Evolutionary conservation across 257 asterid species (phyloP).

Genomic region (Verbena officinalis): DNA sequence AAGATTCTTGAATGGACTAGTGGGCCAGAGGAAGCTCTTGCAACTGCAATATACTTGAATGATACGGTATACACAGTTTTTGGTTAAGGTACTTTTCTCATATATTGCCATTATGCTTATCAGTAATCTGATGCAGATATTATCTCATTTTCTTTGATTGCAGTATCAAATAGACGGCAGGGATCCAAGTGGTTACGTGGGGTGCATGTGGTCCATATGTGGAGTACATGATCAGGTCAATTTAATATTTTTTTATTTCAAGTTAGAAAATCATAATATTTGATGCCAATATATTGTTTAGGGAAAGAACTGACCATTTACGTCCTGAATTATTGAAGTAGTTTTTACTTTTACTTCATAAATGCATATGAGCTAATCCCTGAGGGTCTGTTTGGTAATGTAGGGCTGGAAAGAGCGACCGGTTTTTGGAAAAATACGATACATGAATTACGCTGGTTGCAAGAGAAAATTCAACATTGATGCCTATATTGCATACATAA

Average conservation of each 20-base stretch:
- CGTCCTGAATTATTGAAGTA: background rate
- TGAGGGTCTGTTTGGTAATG: constrained; percentile 5
- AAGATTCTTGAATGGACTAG: constrained; percentile 96
- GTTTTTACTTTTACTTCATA: background rate
- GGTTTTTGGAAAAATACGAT: constrained; percentile 85
- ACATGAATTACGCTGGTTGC: constrained; percentile 97
- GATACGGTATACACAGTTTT: constrained; percentile 57
- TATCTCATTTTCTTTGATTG: constrained; percentile 7
- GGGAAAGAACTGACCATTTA: background rate
- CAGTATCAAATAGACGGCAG: constrained; percentile 95
- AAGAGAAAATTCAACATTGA: constrained; percentile 92
- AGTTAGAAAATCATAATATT: background rate
- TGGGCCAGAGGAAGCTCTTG: constrained; percentile 95
- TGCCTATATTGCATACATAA: constrained; percentile 70
- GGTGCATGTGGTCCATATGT: constrained; percentile 99
- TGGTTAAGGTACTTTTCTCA: background rate
- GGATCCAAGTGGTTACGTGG: constrained; percentile 96
- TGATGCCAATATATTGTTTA: constrained; percentile 6
- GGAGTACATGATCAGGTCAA: constrained; percentile 96
- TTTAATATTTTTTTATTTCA: background rate
- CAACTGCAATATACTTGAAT: constrained; percentile 70
- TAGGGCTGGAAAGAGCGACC: constrained; percentile 94
- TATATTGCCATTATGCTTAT: background rate
- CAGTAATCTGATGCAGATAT: constrained; percentile 4
- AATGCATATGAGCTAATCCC: background rate